These are phyloP conservation scores for Ogataea degrootiae DNA, from an alignment of 805 yeast genomes.

Conservation along the genomic window DNA sequence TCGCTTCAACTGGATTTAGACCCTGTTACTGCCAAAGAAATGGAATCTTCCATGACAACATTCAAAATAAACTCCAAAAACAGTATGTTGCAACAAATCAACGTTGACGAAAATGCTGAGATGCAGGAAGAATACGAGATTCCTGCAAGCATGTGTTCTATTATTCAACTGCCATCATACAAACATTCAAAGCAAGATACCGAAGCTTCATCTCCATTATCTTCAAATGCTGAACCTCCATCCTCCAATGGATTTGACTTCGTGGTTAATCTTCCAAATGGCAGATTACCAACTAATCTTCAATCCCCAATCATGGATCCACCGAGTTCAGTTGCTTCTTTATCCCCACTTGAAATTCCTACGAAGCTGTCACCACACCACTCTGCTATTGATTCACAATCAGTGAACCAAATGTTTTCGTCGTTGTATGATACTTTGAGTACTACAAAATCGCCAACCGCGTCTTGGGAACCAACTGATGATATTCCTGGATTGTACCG, in stretches of 20 bases:
- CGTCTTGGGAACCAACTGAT: constrained; percentile 6
- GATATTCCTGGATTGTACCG: constrained; percentile 4
- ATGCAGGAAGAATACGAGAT: constrained; percentile 17
- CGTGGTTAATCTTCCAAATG: constrained; percentile 3
- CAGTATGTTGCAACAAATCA: background rate
- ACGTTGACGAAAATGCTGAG: background rate
- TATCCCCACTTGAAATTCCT: background rate
- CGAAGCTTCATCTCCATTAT: background rate
- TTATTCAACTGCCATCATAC: constrained; percentile 22
- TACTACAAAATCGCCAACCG: constrained; percentile 21
- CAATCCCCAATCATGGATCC: background rate
- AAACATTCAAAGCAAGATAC: constrained; percentile 7
- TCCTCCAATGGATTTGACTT: constrained; percentile 11
- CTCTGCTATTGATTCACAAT: constrained; percentile 10
- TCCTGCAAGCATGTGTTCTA: constrained; percentile 25
- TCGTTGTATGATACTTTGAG: constrained; percentile 17
- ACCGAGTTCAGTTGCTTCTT: background rate
- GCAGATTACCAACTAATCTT: background rate
- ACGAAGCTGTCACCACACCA: background rate
- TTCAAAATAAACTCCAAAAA: background rate
- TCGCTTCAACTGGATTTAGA: no score
- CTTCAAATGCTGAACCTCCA: background rate
- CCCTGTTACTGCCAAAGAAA: no score
- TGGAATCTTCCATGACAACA: background rate
- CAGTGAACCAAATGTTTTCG: constrained; percentile 23